Evolutionary conservation across 129 eudicot genomes (phyloP), one percentile per base, ranked within the genome.

Genomic region (Pittosporum tobira): DNA sequence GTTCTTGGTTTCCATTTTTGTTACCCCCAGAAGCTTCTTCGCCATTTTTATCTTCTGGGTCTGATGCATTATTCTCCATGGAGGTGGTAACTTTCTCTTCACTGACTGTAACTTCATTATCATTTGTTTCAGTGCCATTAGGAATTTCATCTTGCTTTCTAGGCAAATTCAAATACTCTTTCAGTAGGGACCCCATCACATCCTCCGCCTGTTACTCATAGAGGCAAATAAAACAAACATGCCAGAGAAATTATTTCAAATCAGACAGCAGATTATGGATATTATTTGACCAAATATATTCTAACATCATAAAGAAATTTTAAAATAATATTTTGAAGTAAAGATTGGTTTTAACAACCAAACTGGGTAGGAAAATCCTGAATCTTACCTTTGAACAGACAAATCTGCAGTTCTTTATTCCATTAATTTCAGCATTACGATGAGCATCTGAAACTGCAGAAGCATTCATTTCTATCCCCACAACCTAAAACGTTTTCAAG

Each of bases 391-490:
- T 91, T 65, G 87, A 72, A 71, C 98, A 91, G 40, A 91, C 79
- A 74, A 91, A 91, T 69, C 84, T 81, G 69, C 98, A 91, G 61
- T 86, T 91, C 28, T 59, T 81, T 47, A 91, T 87, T 73, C 96
- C 90, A 66, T 91, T 91, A 46, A 86, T 81, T 71, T 91, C 98
- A 57, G 98, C 98, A 86, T 91, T 91, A 55, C 90, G 79, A 34
- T 75, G 79, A 48, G 98, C 98, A 60, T 91, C 98, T 63, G 85
- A 76, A 63, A 91, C 85, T 28, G 98, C 98, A 64, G 98, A 91
- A 70, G 98, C 95, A 78, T 91, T 91, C 98, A 91, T 86, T 73
- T 91, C 98, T 63, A 91, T 91, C 47, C 96, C 98, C 52, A 91
- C 96, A 69, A 86, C 98, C 98, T 91, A 71, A 57, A 62, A 59